These are phyloP conservation scores for Lepidopterella palustris DNA, from an alignment of 495 filamentous ascomycete genomes.

Conservation along the genomic window DNA sequence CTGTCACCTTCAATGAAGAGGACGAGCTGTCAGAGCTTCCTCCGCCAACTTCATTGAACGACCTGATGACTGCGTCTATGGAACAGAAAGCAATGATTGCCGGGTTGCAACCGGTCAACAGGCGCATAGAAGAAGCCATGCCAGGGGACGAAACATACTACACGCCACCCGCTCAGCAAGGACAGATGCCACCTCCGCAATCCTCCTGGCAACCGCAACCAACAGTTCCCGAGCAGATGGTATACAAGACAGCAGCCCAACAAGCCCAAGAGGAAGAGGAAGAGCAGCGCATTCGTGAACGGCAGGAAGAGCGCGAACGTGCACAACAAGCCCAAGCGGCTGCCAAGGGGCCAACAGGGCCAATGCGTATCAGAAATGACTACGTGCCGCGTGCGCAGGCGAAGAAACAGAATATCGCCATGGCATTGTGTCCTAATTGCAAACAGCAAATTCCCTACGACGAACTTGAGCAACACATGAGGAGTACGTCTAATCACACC, in stretches of 20 bases:
- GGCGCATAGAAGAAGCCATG: slow-evolving; percentile 94
- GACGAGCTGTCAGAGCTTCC: slow-evolving; percentile 85
- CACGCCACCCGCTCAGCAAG: slow-evolving; percentile 4
- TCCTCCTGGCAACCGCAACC: slow-evolving; percentile 12
- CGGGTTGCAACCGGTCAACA: slow-evolving; percentile 56
- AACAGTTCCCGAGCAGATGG: slow-evolving; percentile 3
- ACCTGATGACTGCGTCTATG: slow-evolving; percentile 86
- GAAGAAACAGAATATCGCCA: slow-evolving; percentile 55
- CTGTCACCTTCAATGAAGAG: slow-evolving; percentile 82
- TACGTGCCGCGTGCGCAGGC: slow-evolving; percentile 81
- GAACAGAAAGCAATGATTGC: slow-evolving; percentile 91
- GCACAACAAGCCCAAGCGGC: slow-evolving; percentile 73
- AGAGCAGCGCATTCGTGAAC: slow-evolving; percentile 58
- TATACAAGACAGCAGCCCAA: slow-evolving; percentile 9
- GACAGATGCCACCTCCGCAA: slow-evolving; percentile 30
- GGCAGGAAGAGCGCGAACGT: slow-evolving; percentile 59
- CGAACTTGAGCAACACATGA: slow-evolving; percentile 90
- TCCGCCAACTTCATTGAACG: slow-evolving; percentile 78
- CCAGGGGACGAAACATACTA: slow-evolving; percentile 58
- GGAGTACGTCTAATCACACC: slow-evolving; percentile 47
- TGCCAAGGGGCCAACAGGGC: slow-evolving; percentile 58
- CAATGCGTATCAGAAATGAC: slow-evolving; percentile 89
- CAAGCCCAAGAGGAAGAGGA: slow-evolving; percentile 55
- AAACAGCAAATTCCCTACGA: slow-evolving; percentile 76
- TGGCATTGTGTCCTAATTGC: slow-evolving; percentile 89